Base-by-base conservation (phyloP, 257 asterid genomes). In the Thymus quinquecostatus region DNA sequence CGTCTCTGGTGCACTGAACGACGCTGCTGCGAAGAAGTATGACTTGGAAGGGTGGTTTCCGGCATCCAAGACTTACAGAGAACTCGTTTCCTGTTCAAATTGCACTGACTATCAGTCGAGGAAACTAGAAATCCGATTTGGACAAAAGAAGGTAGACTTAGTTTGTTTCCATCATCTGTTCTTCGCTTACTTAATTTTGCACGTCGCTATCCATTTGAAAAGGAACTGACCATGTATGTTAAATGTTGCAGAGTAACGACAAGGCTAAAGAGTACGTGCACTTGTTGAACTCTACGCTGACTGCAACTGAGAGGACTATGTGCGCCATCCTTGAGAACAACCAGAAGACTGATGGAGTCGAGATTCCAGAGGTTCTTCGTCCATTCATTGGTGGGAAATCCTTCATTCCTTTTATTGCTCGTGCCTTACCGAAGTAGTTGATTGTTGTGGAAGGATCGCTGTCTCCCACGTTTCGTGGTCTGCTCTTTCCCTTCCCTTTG, bases 1-100 rank as follows among this genome's bases (percentile, higher is more conserved):
- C 45, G 99, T 91, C 67, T 91, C 97, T 60, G 99, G 99, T 51
- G 99, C 97, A 59, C 69, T 94, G 68, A 94, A 89, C 64, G 99
- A 94, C 76, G 95, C 99, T 55, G 99, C 99, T 70, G 99, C 99
- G 6, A 94, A 91, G 81, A 94, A 94, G 85, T 91, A 85, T 33
- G 99, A 94, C 77, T 79, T 91, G 81, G 99, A 94, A 81, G 99
- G 87, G 41, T 94, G 97, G 99, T 94, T 87, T 60, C 99, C 99
- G 45, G 92, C 99, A 34, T 94, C 99, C 29, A 77, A 82, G 55
- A 68, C 95, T 3, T 89, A 80, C 55, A 84, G 97, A 79, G 97
- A 89, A 77, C 96, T 91, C 40, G 99, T 94, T 21, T 94, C 97
- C 68, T 94, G 97, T 88, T 94, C 99, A 10, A 94, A 94, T 78